These are phyloP conservation scores for Phtheirospermum japonicum DNA, from an alignment of 257 asterid genomes.

Conservation along the genomic window DNA sequence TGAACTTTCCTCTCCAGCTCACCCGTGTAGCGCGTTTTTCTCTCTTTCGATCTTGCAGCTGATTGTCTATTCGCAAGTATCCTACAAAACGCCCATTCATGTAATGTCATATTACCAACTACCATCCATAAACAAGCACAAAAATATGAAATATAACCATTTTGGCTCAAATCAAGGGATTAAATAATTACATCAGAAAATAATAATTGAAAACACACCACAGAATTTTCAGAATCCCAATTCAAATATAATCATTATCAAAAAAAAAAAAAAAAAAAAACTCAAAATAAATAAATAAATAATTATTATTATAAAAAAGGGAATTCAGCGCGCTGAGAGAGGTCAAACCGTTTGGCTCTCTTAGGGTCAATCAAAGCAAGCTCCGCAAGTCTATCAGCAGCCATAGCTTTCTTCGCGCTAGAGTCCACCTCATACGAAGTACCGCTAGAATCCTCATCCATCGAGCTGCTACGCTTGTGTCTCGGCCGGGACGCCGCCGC, in stretches of 20 bases:
- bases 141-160: not conserved
- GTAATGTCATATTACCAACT: slow-evolving; percentile 17
- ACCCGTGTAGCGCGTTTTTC: slow-evolving; percentile 71
- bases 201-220: not conserved
- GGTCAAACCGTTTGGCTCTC: slow-evolving; percentile 79
- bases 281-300: not conserved
- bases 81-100: slow-evolving; percentile 36
- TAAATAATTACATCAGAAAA: too few species aligned
- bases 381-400: slow-evolving; percentile 72
- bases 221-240: not conserved
- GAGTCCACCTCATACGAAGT: slow-evolving; percentile 67
- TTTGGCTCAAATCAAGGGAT: not conserved
- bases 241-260: not conserved
- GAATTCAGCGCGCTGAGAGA: slow-evolving; percentile 27
- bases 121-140: not conserved
- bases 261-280: too few species aligned
- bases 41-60: slow-evolving; percentile 93
- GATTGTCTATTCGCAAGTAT: slow-evolving; percentile 95
- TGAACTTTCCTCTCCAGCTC: slow-evolving; percentile 97
- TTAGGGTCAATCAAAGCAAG: slow-evolving; percentile 86
- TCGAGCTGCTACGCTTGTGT: slow-evolving; percentile 75
- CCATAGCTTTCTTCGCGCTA: slow-evolving; percentile 61
- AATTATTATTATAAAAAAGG: not conserved
- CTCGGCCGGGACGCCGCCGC: slow-evolving; percentile 39
- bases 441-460: slow-evolving; percentile 70